A percentile compares a stretch with the other conserved stretches of the same genome.
These are phyloP conservation scores for Creolimax fragrantissima DNA, from an alignment of 78 protist genomes.

Conservation along the genomic window DNA sequence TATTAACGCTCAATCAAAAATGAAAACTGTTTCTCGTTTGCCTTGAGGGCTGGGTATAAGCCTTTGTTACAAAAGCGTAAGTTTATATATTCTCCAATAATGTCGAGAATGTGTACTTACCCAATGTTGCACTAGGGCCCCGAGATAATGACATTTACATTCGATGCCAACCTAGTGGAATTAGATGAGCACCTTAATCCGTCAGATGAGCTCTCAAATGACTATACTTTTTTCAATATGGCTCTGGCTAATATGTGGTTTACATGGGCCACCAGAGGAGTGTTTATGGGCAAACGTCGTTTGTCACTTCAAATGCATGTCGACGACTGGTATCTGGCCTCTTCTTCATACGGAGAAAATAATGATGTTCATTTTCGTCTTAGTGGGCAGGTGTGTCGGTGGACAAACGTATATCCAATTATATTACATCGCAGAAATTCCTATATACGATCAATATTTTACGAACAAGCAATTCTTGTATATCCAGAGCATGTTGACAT, in stretches of 20 bases:
- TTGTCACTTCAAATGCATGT: slow-evolving; percentile 18
- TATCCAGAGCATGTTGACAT: too few relatives aligned
- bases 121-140: too few relatives aligned
- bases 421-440: not conserved
- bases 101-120: too few relatives aligned
- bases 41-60: too few relatives aligned
- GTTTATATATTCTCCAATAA: not conserved
- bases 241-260: slow-evolving; percentile 27
- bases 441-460: too few relatives aligned
- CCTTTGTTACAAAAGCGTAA: not conserved
- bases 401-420: not conserved
- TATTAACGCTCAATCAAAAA: too few relatives aligned
- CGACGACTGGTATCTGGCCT: slow-evolving; percentile 19
- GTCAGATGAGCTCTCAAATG: not conserved
- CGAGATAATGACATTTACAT: not conserved
- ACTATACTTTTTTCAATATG: not conserved
- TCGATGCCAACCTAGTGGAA: not conserved
- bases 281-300: slow-evolving; percentile 10
- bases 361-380: not conserved
- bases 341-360: not conserved
- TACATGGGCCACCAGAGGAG: slow-evolving; percentile 15
- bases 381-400: not conserved
- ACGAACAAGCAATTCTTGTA: too few relatives aligned
- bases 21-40: too few relatives aligned
- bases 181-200: not conserved